Evolutionary conservation across 768 basidiomycete species (phyloP), one percentile per base, ranked within the genome.

Genomic region (Boletus huronensis): DNA sequence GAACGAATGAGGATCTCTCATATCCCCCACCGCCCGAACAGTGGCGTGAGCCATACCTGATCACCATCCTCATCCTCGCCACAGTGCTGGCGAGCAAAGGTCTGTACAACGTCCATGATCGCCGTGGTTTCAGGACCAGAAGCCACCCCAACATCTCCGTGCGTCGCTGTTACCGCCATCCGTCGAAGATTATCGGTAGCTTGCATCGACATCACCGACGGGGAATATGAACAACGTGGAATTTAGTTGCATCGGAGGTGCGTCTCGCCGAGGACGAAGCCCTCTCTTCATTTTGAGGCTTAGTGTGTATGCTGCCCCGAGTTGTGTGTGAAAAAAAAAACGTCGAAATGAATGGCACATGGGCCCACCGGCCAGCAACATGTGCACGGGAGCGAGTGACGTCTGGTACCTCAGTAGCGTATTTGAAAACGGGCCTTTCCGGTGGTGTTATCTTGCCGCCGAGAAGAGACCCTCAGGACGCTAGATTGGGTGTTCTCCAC

Each of bases 321-420:
- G n/a, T 25, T 31, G 43, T 16, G 8, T 26, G 53, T n/a, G n/a
- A n/a, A n/a, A n/a, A n/a, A n/a, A n/a, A n/a, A n/a, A n/a, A n/a
- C n/a, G n/a, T n/a, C n/a, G n/a, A 54, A 54, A 65, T 62, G 60
- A 65, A 59, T 29, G 13, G 48, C 64, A 67, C 63, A 66, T 65
- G 65, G 55, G 21, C 23, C n/a, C 23, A 25, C 23, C 23, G 23
- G 23, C 39, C 26, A n/a, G 29, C 21, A 32, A 26, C 57, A 63
- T 59, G 60, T 44, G 53, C 32, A 52, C 59, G 54, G 59, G 35
- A 61, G 57, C 54, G 55, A 61, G 50, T 61, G 62, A 66, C 62
- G 62, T 58, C 54, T 59, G 50, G 53, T 47, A 50, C 31, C 53
- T 48, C 42, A 29, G 28, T 38, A 14, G 14, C 26, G 29, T 47